Evolutionary conservation across 495 filamentous ascomycete genomes (phyloP).

Genomic region (Penicillium odoratum): DNA sequence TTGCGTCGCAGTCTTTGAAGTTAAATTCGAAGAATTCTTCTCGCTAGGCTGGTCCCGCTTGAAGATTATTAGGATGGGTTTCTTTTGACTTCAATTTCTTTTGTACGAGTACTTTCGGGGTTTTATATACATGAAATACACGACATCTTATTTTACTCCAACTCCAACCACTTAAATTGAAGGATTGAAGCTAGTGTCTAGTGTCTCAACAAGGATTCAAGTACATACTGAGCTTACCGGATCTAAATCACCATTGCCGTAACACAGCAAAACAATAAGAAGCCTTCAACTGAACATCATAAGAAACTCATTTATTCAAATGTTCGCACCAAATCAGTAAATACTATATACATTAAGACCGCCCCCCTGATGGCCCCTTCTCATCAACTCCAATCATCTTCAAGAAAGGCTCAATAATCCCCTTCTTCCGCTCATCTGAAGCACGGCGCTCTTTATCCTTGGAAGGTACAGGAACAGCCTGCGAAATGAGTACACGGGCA

Average conservation of each 20-base stretch:
- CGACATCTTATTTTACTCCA: too few species aligned
- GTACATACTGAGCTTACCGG: too few species aligned
- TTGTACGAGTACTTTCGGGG: background rate
- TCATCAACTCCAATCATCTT: slow-evolving; percentile 45
- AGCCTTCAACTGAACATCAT: background rate
- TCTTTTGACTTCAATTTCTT: background rate
- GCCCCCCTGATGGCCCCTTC: slow-evolving; percentile 39
- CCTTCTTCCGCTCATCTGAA: slow-evolving; percentile 40
- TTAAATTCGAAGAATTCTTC: background rate
- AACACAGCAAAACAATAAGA: background rate
- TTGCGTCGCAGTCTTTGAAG: background rate
- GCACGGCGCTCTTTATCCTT: slow-evolving; percentile 46
- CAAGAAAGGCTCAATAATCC: slow-evolving; percentile 47
- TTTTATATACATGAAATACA: background rate
- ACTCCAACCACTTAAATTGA: too few species aligned
- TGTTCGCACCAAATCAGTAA: background rate
- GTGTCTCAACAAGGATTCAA: too few species aligned
- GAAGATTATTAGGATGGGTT: background rate
- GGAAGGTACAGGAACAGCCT: slow-evolving; percentile 26
- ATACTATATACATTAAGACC: slow-evolving; percentile 6
- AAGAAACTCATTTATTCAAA: background rate
- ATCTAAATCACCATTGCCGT: too few species aligned
- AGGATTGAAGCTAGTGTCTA: too few species aligned
- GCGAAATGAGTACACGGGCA: slow-evolving; percentile 38
- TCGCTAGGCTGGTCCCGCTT: background rate